Evolutionary conservation across 2,329 filamentous ascomycete species (phyloP), one percentile per base, ranked within the genome.

Genomic region (Aspergillus clavatus): DNA sequence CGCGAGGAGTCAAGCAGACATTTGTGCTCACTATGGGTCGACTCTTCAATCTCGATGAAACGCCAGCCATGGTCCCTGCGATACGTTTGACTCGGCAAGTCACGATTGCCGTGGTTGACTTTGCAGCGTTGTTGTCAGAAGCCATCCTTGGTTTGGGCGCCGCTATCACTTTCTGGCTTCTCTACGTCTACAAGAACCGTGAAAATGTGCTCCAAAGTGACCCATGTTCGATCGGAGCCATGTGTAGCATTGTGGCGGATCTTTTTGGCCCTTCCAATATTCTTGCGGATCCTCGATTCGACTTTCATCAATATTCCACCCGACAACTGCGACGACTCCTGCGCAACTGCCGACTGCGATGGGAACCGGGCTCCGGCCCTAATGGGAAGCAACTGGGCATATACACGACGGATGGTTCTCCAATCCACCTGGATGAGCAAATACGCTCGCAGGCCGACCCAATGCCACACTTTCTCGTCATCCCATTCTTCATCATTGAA

Each of bases 201-300:
- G 48, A 55, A 7, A 61, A 62, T 14, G 62, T 65, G 19, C 55
- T 66, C 1, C 53, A 62, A 40, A 60, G 59, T 24, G 62, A 65
- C 23, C 63, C 63, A 1, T 58, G 60, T 5, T 65, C 63, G 5
- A 63, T 66, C 23, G 59, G 59, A 12, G 59, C 62, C 35, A 65
- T 65, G 61, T 67, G 62, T 31, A 65, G 61, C 49, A 62, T 66
- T 37, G 50, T 59, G 2, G 58, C 60, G 2, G 60, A 66, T 36
- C 40, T 66, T 0, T 59, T 66, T 18, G 56, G 57, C 19, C 51
- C 57, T 2, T 48, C 50, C 21, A 65, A 63, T 36, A 46, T 66
- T 11, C 52, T 66, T 2, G 51, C 52, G 6, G 42, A 62, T 36
- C 54, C 60, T 3, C 48, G 52, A 2, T 49, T 41, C 12, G 63